Conservation (phyloP, 2,329 filamentous ascomycete genomes). For the Alternaria incomplexa region DNA sequence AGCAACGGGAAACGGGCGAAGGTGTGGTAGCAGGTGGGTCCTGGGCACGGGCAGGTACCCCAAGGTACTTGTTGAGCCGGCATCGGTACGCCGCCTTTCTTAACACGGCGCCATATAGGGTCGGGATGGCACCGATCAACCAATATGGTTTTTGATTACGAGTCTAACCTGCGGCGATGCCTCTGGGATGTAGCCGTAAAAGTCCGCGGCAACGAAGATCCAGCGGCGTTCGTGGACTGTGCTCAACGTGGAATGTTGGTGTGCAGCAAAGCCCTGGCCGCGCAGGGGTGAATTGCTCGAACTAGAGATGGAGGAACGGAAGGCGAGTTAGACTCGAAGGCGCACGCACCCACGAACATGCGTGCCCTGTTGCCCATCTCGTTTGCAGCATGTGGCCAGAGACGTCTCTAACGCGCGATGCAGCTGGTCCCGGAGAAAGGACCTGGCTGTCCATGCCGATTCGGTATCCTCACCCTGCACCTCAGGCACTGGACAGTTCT, state of each 20-base stretch:
- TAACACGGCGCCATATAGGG: slow-evolving; percentile 38
- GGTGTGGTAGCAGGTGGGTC: slow-evolving; percentile 29
- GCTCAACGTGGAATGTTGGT: slow-evolving; percentile 46
- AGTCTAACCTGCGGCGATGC: slow-evolving; percentile 40
- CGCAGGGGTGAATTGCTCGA: slow-evolving; percentile 34
- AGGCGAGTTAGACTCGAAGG: slow-evolving; percentile 30
- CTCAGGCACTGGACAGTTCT: slow-evolving; percentile 36
- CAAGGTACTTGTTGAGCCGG: slow-evolving; percentile 42
- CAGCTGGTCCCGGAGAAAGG: slow-evolving; percentile 42
- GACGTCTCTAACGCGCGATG: slow-evolving; percentile 43
- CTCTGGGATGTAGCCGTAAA: slow-evolving; percentile 42
- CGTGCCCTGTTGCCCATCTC: slow-evolving; percentile 40
- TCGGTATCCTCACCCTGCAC: slow-evolving; percentile 44
- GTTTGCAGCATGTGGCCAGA: slow-evolving; percentile 45
- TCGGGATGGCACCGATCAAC: slow-evolving; percentile 42
- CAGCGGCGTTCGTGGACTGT: slow-evolving; percentile 44
- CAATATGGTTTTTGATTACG: slow-evolving; percentile 49
- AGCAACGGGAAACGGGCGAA: slow-evolving; percentile 26
- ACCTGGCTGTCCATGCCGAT: slow-evolving; percentile 37
- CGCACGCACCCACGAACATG: slow-evolving; percentile 32
- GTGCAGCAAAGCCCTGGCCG: slow-evolving; percentile 28
- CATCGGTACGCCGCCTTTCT: slow-evolving; percentile 35
- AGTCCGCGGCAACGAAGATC: slow-evolving; percentile 44
- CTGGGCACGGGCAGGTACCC: slow-evolving; percentile 28
- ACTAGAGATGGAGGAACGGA: slow-evolving; percentile 35